phyloP scores from a whole-genome alignment of 345 rosid genomes.

The Eucalyptus albens region DNA sequence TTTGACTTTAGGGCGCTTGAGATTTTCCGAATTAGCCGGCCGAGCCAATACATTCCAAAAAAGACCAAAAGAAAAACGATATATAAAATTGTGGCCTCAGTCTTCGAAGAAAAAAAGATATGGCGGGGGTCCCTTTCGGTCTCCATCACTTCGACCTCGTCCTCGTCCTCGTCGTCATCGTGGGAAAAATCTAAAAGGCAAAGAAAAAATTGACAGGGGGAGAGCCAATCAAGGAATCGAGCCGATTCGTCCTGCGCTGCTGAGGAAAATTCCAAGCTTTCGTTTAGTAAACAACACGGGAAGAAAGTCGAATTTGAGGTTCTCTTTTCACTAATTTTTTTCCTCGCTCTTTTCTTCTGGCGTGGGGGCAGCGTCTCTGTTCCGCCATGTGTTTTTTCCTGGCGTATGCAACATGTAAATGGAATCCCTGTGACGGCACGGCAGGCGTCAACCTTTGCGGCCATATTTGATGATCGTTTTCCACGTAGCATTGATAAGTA shows the following conservation, averaged over 20 bases:
- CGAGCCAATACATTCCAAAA: not conserved
- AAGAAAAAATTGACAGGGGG: not conserved
- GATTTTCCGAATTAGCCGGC: not conserved
- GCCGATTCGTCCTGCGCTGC: not conserved
- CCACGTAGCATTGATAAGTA: not conserved
- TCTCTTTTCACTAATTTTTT: not conserved
- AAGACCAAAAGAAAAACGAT: not conserved
- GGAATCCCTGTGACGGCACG: not conserved
- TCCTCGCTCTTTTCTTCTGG: not conserved
- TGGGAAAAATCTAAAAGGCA: not conserved
- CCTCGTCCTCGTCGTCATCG: not conserved
- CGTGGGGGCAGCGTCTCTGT: not conserved
- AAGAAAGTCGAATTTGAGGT: not conserved
- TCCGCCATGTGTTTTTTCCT: not conserved
- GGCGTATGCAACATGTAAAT: not conserved
- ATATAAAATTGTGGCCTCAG: not conserved
- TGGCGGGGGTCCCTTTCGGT: not conserved
- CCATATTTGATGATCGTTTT: not conserved
- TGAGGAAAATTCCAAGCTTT: not conserved
- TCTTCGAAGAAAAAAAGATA: not conserved
- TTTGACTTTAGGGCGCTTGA: not conserved
- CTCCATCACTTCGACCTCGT: not conserved
- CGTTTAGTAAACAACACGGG: not conserved
- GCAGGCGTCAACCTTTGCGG: not conserved
- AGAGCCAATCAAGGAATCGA: not conserved